Evolutionary conservation across 2,329 filamentous ascomycete species (phyloP).

Genomic region (Aspergillus sojae): DNA sequence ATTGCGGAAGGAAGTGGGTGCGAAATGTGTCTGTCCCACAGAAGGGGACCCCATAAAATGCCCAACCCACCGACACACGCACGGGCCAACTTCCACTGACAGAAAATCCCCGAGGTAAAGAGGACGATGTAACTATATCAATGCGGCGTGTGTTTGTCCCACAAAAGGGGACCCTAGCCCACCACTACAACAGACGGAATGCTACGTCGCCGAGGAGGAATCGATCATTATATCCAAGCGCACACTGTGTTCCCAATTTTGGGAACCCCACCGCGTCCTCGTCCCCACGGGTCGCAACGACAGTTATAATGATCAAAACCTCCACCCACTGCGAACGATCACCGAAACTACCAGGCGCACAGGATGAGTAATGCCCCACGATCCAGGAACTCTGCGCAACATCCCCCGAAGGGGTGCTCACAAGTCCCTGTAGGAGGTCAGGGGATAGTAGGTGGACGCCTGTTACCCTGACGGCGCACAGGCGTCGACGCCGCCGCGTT

Average conservation of each 20-base stretch:
- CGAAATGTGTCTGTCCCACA: neutral
- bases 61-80: neutral
- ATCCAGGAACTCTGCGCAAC: neutral
- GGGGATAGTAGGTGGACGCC: neutral
- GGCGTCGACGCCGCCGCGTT: constrained; percentile 9
- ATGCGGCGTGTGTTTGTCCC: neutral
- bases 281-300: neutral
- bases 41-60: neutral
- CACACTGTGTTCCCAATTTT: neutral
- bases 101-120: neutral
- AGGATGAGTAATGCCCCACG: neutral
- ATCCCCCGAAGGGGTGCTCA: neutral
- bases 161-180: neutral
- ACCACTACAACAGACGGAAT: neutral
- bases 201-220: neutral
- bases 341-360: neutral
- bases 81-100: neutral
- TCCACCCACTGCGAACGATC: neutral
- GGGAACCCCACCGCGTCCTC: neutral
- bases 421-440: neutral
- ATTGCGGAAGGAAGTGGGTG: neutral
- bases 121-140: neutral
- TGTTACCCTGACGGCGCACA: neutral
- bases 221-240: neutral
- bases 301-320: neutral